phyloP scores from a whole-genome alignment of 2,329 filamentous ascomycete genomes.

The Exophiala bonariae region DNA sequence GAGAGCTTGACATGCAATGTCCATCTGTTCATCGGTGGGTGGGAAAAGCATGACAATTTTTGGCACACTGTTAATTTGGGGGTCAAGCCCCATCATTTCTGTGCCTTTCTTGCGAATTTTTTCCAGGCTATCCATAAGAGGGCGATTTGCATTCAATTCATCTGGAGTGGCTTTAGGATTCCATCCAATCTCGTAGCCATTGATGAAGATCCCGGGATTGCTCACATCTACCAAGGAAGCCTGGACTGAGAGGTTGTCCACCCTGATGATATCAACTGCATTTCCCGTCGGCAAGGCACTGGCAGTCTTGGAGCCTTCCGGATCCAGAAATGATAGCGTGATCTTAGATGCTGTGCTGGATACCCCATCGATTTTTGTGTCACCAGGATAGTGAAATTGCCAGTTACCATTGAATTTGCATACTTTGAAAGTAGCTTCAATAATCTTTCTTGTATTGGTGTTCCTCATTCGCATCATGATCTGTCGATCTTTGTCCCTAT shows the following conservation, averaged over 20 bases:
- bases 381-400: conserved; percentile 43
- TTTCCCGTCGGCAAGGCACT: conserved; percentile 62
- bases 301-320: conserved; percentile 65
- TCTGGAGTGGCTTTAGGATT: conserved; percentile 55
- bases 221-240: conserved; percentile 64
- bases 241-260: conserved; percentile 35
- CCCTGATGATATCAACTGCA: conserved; percentile 50
- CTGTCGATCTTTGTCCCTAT: neutral
- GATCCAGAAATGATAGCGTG: conserved; percentile 61
- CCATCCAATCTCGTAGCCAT: conserved; percentile 53
- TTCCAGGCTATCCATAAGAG: conserved; percentile 52
- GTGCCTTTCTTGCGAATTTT: conserved; percentile 59
- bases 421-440: conserved; percentile 59
- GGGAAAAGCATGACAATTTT: conserved; percentile 66
- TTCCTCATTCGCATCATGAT: conserved; percentile 64
- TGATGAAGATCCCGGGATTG: conserved; percentile 65
- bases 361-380: conserved; percentile 66
- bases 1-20: conserved; percentile 50
- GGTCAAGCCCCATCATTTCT: conserved; percentile 61
- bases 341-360: conserved; percentile 59
- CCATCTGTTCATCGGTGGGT: conserved; percentile 45
- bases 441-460: conserved; percentile 69
- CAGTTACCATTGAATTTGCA: conserved; percentile 3
- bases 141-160: conserved; percentile 49
- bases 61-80: conserved; percentile 44